Evolutionary conservation across 2,329 filamentous ascomycete species (phyloP), one percentile per base, ranked within the genome.

Genomic region (Sporothrix brunneoviolacea): DNA sequence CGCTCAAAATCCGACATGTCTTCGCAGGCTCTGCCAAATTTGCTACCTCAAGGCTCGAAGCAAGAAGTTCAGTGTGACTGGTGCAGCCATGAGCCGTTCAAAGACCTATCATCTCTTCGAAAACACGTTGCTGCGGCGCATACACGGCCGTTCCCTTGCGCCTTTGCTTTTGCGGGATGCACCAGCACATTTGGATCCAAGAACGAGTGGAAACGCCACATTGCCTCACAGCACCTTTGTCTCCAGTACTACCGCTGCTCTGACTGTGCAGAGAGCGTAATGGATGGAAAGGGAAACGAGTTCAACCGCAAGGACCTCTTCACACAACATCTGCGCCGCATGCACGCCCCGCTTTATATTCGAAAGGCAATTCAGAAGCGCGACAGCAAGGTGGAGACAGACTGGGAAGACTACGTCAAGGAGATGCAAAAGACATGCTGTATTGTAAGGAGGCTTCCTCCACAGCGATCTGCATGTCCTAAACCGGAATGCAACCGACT

Each of bases 281-380:
- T 68, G 0, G 77, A 81, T 53, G 77, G 77, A 30, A 80, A 77
- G 55, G 77, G 76, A 4, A 82, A 81, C 51, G 81, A 84, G 65
- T 96, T 96, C 68, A 96, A 96, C 66, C 84, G 91, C 60, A 96
- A 95, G 65, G 91, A 97, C 63, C 79, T 98, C 12, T 98, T 96
- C 65, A 91, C 88, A 0, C 91, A 97, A 63, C 91, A 98, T 61
- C 77, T 95, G 13, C 85, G 91, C 13, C 87, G 91, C 41, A 97
- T 97, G 91, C 93, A 98, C 61, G 83, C 85, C 0, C 83, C 84
- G 0, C 80, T 80, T 37, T 75, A 81, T 61, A 82, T 80, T 61
- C 77, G 80, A 61, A 75, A 79, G 60, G 67, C 76, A 9, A 67
- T 77, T 16, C 69, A 72, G 22, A 81, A 83, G 59, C 73, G 73